A percentile compares a stretch with the other conserved stretches of the same genome.
phyloP scores from a whole-genome alignment of 2,329 filamentous ascomycete species.

The Colletotrichum sp. region DNA sequence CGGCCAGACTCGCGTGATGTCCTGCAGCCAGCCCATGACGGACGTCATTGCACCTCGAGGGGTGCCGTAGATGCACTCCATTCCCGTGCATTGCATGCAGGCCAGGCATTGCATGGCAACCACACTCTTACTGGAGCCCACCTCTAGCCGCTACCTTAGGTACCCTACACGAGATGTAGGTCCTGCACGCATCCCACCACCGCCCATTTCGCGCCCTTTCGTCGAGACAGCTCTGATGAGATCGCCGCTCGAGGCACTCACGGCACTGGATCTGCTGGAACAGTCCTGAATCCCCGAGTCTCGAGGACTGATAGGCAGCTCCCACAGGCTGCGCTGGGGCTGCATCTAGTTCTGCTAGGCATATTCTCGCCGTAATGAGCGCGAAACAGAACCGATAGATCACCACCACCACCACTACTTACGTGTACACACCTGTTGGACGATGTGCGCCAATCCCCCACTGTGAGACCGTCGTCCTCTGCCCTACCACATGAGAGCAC shows the following conservation, averaged over 20 bases:
- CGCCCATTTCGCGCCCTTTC: not conserved
- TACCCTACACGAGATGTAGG: not conserved
- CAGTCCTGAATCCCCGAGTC: not conserved
- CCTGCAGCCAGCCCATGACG: constrained; percentile 5
- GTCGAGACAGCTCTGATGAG: not conserved
- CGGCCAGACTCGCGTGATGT: constrained; percentile 13
- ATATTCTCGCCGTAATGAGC: not conserved
- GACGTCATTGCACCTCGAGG: constrained; percentile 16
- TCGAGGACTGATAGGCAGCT: not conserved
- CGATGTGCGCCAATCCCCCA: not conserved
- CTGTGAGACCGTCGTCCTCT: not conserved
- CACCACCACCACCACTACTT: not conserved
- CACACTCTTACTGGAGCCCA: not conserved
- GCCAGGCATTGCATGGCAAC: constrained; percentile 4
- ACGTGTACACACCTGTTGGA: not conserved
- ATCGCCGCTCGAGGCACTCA: not conserved
- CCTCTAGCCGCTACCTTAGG: not conserved
- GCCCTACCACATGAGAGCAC: constrained; percentile 3
- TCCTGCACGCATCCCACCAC: not conserved
- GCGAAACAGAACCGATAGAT: not conserved
- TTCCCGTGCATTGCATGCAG: constrained; percentile 15
- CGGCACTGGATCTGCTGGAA: not conserved
- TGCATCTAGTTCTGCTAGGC: not conserved
- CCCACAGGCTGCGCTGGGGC: not conserved
- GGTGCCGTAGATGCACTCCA: constrained; percentile 9